phyloP scores from a whole-genome alignment of 2,329 filamentous ascomycete genomes.

The Ophiostoma ulmi region DNA sequence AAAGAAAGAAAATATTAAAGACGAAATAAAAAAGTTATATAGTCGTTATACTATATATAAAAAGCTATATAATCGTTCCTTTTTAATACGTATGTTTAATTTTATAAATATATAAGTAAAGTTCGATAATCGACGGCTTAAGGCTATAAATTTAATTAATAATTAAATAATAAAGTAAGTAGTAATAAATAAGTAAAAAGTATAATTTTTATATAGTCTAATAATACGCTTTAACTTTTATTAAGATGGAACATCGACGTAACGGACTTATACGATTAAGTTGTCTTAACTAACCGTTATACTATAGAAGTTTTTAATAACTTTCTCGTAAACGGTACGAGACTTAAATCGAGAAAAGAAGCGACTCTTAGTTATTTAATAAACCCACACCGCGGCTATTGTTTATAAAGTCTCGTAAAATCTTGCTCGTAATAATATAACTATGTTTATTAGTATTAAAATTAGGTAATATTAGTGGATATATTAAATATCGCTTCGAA shows the following conservation, averaged over 20 bases:
- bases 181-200: no score
- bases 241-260: slow-evolving; percentile 92
- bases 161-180: no score
- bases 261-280: slow-evolving; percentile 86
- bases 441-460: slow-evolving; percentile 60
- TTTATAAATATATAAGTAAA: no score
- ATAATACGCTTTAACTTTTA: slow-evolving; percentile 63
- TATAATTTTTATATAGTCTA: no score
- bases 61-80: no score
- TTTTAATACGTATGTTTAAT: no score
- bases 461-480: neutral
- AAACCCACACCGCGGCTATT: slow-evolving; percentile 93
- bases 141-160: no score
- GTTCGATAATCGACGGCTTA: no score
- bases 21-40: no score
- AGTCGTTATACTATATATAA: no score
- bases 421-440: slow-evolving; percentile 90
- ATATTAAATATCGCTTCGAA: no score
- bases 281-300: slow-evolving; percentile 69
- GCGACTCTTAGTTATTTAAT: slow-evolving; percentile 62
- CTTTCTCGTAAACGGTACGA: slow-evolving; percentile 82
- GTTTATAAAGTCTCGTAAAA: slow-evolving; percentile 84
- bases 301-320: slow-evolving; percentile 84
- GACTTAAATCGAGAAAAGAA: slow-evolving; percentile 65
- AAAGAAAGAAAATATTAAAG: no score